Conservation (phyloP, 495 filamentous ascomycete genomes). For the Clohesyomyces aquaticus region DNA sequence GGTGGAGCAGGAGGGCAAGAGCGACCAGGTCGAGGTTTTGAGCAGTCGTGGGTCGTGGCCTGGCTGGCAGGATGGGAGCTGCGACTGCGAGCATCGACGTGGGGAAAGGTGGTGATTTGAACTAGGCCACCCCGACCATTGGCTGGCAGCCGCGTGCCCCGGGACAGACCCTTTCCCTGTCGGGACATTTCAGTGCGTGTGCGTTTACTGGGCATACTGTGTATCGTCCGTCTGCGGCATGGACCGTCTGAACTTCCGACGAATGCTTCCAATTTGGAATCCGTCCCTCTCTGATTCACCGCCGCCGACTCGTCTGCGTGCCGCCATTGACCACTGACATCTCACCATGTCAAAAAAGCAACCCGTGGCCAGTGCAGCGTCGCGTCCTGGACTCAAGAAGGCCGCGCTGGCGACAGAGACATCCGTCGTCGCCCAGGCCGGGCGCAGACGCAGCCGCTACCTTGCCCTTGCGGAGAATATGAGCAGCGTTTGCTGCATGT, state of each 20-base stretch:
- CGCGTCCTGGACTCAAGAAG: not conserved
- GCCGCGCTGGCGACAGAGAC: too few relatives aligned
- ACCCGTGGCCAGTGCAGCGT: not conserved
- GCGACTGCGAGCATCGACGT: constrained; percentile 2
- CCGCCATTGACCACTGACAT: not conserved
- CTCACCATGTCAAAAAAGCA: not conserved
- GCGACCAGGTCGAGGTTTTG: not conserved
- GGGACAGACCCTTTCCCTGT: constrained; percentile 3
- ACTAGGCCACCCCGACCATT: not conserved
- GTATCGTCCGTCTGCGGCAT: not conserved
- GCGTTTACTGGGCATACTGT: not conserved
- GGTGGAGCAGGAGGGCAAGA: not conserved
- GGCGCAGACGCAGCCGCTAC: too few relatives aligned
- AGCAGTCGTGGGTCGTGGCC: not conserved
- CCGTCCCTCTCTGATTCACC: not conserved
- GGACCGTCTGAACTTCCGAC: not conserved
- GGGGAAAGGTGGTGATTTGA: constrained; percentile 8
- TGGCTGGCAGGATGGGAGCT: not conserved
- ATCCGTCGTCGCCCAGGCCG: too few relatives aligned
- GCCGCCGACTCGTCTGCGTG: not conserved
- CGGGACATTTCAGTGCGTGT: not conserved
- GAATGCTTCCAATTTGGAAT: not conserved
- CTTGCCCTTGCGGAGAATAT: too few relatives aligned
- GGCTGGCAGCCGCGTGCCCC: not conserved
- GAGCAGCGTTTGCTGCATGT: too few relatives aligned